Evolutionary conservation across 768 basidiomycete genomes (phyloP).

Genomic region (Chalciporus sphaerocephalus): DNA sequence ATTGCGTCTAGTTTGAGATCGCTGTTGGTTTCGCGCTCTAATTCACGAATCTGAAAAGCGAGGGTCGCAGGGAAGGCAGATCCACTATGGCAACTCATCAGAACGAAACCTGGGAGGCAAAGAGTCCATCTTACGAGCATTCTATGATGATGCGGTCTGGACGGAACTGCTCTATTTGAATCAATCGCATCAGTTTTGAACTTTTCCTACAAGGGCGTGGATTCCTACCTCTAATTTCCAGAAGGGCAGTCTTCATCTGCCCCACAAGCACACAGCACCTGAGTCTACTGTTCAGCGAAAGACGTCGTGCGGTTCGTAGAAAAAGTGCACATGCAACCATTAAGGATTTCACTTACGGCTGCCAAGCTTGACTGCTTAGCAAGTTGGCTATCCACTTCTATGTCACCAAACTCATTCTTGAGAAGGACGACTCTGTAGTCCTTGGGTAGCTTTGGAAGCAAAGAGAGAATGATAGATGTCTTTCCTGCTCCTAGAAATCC

Average conservation of each 20-base stretch:
- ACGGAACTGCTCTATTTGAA: conserved; percentile 61
- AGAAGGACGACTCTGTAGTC: conserved; percentile 87
- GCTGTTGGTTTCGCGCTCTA: conserved; percentile 71
- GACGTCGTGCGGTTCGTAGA: background rate
- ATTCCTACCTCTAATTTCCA: conserved; percentile 77
- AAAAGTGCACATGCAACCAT: conserved; percentile 82
- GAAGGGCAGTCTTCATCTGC: conserved; percentile 85
- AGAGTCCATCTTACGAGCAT: conserved; percentile 61
- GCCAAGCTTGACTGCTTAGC: conserved; percentile 79
- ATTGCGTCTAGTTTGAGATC: conserved; percentile 87
- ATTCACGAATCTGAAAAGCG: conserved; percentile 88
- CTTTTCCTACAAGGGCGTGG: background rate
- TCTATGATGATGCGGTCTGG: conserved; percentile 95
- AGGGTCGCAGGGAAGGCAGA: conserved; percentile 95
- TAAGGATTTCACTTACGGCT: conserved; percentile 89
- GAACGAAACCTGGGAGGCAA: background rate
- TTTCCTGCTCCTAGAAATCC: conserved; percentile 86
- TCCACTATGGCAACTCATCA: conserved; percentile 47
- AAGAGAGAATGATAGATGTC: conserved; percentile 75
- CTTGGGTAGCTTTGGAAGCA: conserved; percentile 75
- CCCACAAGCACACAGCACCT: conserved; percentile 95
- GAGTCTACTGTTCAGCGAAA: background rate
- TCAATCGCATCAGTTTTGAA: background rate
- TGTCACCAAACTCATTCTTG: conserved; percentile 96
- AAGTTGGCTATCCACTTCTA: conserved; percentile 91